phyloP scores from a whole-genome alignment of 202 grass and related monocot species.

The Schoenoplectus tabernaemontani region DNA sequence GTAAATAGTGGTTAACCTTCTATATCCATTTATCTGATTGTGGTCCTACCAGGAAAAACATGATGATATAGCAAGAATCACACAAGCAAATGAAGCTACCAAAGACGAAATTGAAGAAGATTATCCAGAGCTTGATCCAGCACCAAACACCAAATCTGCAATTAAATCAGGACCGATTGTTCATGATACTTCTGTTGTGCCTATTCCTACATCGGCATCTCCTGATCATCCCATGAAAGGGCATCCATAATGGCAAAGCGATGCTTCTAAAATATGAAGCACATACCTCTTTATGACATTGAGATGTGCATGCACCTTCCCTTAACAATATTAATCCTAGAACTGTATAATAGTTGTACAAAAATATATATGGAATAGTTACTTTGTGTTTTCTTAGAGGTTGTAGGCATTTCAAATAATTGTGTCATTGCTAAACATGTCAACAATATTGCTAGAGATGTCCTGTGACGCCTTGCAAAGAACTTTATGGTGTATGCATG shows the following conservation, averaged over 20 bases:
- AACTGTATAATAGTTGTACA: neutral
- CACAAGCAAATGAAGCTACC: neutral
- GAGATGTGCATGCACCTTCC: neutral
- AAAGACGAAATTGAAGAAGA: neutral
- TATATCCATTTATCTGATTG: neutral
- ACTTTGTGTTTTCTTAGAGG: neutral
- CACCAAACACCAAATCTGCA: neutral
- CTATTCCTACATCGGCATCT: neutral
- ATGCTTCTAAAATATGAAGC: neutral
- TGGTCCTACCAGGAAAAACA: neutral
- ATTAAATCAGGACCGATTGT: constrained; percentile 12
- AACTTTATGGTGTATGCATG: too few species aligned
- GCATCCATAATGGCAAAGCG: neutral
- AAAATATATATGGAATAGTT: neutral
- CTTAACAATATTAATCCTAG: neutral
- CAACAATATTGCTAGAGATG: neutral
- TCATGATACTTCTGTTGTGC: neutral
- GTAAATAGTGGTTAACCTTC: neutral
- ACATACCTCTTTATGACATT: neutral
- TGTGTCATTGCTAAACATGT: neutral
- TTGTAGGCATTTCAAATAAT: neutral
- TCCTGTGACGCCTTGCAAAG: neutral
- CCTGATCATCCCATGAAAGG: constrained; percentile 1
- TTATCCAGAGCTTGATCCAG: constrained; percentile 11
- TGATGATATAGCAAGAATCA: neutral